phyloP scores from a whole-genome alignment of 805 yeast genomes.

The Candida taoyuanica region DNA sequence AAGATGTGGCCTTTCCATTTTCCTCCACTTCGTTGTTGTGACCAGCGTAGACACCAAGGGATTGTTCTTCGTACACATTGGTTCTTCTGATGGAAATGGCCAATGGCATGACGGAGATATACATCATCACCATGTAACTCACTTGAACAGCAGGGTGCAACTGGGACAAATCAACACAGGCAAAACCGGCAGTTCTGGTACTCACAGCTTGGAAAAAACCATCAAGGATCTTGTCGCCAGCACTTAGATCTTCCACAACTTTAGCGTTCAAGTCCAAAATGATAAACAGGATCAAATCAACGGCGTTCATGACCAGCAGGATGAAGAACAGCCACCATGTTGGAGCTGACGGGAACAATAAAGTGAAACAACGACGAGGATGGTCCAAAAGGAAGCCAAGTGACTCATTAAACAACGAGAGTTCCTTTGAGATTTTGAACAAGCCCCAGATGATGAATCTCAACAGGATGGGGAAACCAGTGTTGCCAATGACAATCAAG shows the following conservation, averaged over 20 bases:
- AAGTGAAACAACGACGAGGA: slow-evolving; percentile 94
- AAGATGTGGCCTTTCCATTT: slow-evolving; percentile 47
- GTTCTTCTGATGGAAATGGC: slow-evolving; percentile 97
- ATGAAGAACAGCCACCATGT: slow-evolving; percentile 92
- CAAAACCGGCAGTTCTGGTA: slow-evolving; percentile 91
- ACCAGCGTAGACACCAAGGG: slow-evolving; percentile 73
- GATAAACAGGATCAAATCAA: slow-evolving; percentile 77
- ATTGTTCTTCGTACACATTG: slow-evolving; percentile 96
- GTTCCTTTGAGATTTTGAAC: slow-evolving; percentile 60
- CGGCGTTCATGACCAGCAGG: slow-evolving; percentile 62
- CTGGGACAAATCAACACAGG: slow-evolving; percentile 61
- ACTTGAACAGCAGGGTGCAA: slow-evolving; percentile 92
- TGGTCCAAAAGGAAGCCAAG: slow-evolving; percentile 85
- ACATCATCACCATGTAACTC: slow-evolving; percentile 95
- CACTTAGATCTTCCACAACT: slow-evolving; percentile 49
- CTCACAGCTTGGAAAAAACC: slow-evolving; percentile 90
- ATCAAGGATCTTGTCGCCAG: slow-evolving; percentile 67
- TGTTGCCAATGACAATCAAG: slow-evolving; percentile 86
- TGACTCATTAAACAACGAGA: slow-evolving; percentile 66
- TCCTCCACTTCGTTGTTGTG: slow-evolving; percentile 18
- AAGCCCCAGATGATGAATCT: slow-evolving; percentile 80
- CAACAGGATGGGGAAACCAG: slow-evolving; percentile 85
- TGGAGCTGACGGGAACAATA: slow-evolving; percentile 86
- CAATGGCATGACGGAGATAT: slow-evolving; percentile 90
- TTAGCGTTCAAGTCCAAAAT: slow-evolving; percentile 62